Evolutionary conservation across 139 green algal genomes (phyloP), one percentile per base, ranked within the genome.

Genomic region (Yamagishiella unicocca): DNA sequence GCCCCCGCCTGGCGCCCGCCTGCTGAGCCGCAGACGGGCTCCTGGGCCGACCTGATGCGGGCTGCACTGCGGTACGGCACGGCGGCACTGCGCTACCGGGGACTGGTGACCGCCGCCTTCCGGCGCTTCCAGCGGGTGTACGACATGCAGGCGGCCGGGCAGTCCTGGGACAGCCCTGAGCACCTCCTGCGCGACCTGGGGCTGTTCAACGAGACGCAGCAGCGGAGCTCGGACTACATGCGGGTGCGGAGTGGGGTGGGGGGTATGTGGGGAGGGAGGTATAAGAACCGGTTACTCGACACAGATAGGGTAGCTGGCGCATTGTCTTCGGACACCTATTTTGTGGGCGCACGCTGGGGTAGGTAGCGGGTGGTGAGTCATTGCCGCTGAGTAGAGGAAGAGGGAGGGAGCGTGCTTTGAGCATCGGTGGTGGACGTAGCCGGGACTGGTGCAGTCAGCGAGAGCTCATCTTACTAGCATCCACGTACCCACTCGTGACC

Each of bases 161-260:
- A 9, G 25, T 4, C 37, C 9, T 84, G 37, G 29, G 85, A 92
- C 4, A 90, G 67, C 24, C 90, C 92, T 4, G 76, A 89, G 29
- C 71, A 86, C 5, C 74, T 96, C 67, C 82, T 96, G 61, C 40
- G 64, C 9, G 54, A 74, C 0, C 29, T 95, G 73, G 88, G 80
- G 0, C 74, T 96, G 77, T 96, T 90, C 58, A 87, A 93, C 27
- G 38, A 90, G 24, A 96, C 94, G 5, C 94, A 96, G 88, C 62
- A 85, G 55, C 82, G 40, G 29, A 74, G 83, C 4, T 42, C 46
- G 14, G 61, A 83, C 10, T 81, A 89, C 38, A 84, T 93, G 61
- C 29, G 61, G 75, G 75, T 83, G 19, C 3, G 75, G 0, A 9
- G n/a, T 14, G 45, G 12, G 45, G 73, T 9, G 73, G 43, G 42